Evolutionary conservation across 345 rosid species (phyloP), one percentile per base, ranked within the genome.

Genomic region (Eucalyptus caleyi): DNA sequence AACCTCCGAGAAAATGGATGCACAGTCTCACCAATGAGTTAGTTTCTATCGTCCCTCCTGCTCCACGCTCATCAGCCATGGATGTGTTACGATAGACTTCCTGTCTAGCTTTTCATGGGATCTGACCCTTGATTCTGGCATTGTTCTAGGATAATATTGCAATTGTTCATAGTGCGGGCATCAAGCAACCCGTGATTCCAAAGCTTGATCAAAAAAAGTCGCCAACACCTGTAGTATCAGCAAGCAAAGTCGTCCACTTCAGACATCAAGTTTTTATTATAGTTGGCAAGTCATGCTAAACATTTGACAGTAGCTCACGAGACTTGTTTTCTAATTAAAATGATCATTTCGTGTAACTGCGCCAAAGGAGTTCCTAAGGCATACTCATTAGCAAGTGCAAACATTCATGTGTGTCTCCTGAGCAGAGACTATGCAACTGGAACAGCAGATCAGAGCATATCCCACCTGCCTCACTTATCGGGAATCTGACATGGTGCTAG

Each of bases 121-220:
- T 89, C 94, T 15, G 56, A 54, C 26, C 92, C 94, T 88, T 89
- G 92, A 89, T 91, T 91, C 69, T 93, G 92, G 87, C 80, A 87
- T 88, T 92, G 94, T 62, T 95, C 95, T 8, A 97, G 95, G 67
- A 92, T 89, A 26, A 89, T 30, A 88, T 94, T 97, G 91, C 99
- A 96, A 45, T 90, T 95, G 93, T 94, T 95, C 93, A 97, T 93
- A 86, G 95, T 94, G 59, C 93, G 88, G 4, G 95, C 95, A 87
- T 96, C 98, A 2, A 97, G 93, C 11, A 98, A 96, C n/a, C 97
- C 97, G 47, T 93, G 94, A 88, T 95, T 94, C 99, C 98, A 96
- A 34, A 95, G 90, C 88, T 96, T 97, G n/a, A 95, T 93, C 96
- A 97, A 88, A 87, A 95, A 95, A 23, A 96, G 60, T 90, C 96